A percentile compares a stretch with the other conserved stretches of the same genome.
Conservation (phyloP, 2,329 filamentous ascomycete species). For the Escovopsis sp. region DNA sequence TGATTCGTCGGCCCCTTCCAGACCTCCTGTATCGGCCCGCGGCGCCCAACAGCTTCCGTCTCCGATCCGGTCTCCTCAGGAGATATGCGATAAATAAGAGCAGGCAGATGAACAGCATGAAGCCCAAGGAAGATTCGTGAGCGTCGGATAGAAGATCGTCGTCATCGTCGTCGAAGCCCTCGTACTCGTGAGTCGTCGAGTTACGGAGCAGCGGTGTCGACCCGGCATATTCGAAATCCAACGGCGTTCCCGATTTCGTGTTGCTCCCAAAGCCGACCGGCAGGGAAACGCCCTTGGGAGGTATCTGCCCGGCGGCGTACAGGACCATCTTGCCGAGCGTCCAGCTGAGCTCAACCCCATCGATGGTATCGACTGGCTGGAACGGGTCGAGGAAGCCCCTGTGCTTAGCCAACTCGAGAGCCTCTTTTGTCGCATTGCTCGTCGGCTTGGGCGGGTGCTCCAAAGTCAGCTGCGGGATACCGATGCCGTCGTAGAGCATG, state of each 20-base stretch:
- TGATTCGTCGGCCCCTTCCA: slow-evolving; percentile 19
- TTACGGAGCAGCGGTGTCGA: slow-evolving; percentile 26
- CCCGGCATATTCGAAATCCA: slow-evolving; percentile 74
- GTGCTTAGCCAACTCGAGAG: slow-evolving; percentile 51
- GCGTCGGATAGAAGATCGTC: slow-evolving; percentile 49
- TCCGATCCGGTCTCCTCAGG: slow-evolving; percentile 64
- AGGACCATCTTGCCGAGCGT: slow-evolving; percentile 92
- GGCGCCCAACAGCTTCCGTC: slow-evolving; percentile 22
- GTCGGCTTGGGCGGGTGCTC: slow-evolving; percentile 41
- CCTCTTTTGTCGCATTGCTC: slow-evolving; percentile 58
- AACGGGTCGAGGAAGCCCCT: slow-evolving; percentile 74
- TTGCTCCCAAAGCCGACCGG: slow-evolving; percentile 94
- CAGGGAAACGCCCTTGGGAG: slow-evolving; percentile 37
- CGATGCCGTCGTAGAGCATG: slow-evolving; percentile 88
- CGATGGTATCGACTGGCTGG: slow-evolving; percentile 83
- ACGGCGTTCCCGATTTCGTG: slow-evolving; percentile 41
- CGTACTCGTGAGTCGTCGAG: slow-evolving; percentile 17
- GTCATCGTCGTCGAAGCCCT: slow-evolving; percentile 40
- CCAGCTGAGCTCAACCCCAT: slow-evolving; percentile 89
- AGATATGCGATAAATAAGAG: slow-evolving; percentile 54
- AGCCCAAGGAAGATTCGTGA: slow-evolving; percentile 56
- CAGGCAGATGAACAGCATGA: slow-evolving; percentile 65
- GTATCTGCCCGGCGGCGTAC: slow-evolving; percentile 81
- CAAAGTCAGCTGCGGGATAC: slow-evolving; percentile 70
- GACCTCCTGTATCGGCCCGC: slow-evolving; percentile 15